Evolutionary conservation across 768 basidiomycete genomes (phyloP).

Genomic region (Pulveroboletus sp.): DNA sequence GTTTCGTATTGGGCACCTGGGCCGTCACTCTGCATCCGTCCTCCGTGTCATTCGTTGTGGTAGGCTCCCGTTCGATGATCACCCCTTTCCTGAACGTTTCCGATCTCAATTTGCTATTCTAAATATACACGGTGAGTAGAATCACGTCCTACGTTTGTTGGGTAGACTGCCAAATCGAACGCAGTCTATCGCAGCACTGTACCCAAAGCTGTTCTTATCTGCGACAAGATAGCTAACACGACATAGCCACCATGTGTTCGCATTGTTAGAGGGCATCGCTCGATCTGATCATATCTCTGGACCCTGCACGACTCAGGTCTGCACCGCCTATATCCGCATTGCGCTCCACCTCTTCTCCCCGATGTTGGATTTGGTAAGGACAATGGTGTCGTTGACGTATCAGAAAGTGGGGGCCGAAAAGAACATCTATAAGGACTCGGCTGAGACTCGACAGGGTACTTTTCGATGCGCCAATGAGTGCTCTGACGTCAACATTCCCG

Average conservation of each 20-base stretch:
- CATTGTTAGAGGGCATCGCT: constrained; percentile 14
- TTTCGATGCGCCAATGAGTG: neutral
- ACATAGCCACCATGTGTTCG: constrained; percentile 3
- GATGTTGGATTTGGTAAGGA: neutral
- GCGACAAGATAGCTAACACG: constrained; percentile 4
- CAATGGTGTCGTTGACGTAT: constrained; percentile 4
- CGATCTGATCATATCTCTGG: constrained; percentile 15
- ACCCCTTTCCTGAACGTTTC: neutral
- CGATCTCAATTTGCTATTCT: neutral
- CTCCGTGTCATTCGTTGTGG: neutral
- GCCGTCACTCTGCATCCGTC: neutral
- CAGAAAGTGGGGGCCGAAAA: neutral
- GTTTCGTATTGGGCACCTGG: neutral
- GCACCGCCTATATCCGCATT: constrained; percentile 1
- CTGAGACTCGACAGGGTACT: neutral
- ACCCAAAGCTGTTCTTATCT: constrained; percentile 7
- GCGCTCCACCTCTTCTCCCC: neutral
- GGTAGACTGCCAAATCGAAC: neutral
- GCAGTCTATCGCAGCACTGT: neutral
- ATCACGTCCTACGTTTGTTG: neutral
- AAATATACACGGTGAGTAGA: constrained; percentile 1
- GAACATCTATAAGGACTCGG: neutral
- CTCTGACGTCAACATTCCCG: constrained; percentile 1
- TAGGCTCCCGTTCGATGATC: neutral
- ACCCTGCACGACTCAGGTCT: constrained; percentile 16